These are phyloP conservation scores for Fusarium verticillioides DNA, from an alignment of 2,329 filamentous ascomycete species.

Conservation along the genomic window DNA sequence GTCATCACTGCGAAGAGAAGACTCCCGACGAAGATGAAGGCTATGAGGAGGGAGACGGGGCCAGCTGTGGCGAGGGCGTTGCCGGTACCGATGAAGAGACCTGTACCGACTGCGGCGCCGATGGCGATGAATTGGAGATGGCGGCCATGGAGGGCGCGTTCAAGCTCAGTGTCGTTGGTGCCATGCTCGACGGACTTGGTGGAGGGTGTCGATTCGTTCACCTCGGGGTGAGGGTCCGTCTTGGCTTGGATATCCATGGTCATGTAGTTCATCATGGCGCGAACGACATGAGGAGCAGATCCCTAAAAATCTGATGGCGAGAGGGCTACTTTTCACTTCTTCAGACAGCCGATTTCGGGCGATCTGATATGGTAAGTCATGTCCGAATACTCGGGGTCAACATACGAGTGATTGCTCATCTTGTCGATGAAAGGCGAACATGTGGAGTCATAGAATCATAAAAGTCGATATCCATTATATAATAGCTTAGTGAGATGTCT, in stretches of 20 bases:
- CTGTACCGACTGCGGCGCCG: constrained; percentile 70
- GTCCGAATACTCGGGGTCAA: neutral
- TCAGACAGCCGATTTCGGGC: neutral
- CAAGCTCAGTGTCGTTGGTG: constrained; percentile 59
- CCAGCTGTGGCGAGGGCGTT: constrained; percentile 17
- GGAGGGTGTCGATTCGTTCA: constrained; percentile 10
- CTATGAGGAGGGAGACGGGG: constrained; percentile 22
- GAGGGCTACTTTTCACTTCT: neutral
- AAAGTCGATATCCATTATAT: constrained; percentile 16
- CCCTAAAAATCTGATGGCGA: neutral
- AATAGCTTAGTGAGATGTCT: neutral
- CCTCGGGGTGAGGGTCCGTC: neutral
- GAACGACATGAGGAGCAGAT: no score
- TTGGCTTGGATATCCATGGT: constrained; percentile 30
- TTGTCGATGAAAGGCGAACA: constrained; percentile 30
- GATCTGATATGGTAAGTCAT: no score
- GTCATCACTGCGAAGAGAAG: constrained; percentile 26
- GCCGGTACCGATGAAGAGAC: constrained; percentile 63
- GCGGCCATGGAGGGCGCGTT: constrained; percentile 68
- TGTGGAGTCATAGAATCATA: constrained; percentile 1
- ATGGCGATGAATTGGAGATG: constrained; percentile 67
- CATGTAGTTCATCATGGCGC: neutral
- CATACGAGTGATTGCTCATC: neutral
- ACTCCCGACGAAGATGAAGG: constrained; percentile 24
- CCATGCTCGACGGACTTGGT: constrained; percentile 46